These are phyloP conservation scores for Sporothrix humicola DNA, from an alignment of 2,329 filamentous ascomycete genomes.

Conservation along the genomic window DNA sequence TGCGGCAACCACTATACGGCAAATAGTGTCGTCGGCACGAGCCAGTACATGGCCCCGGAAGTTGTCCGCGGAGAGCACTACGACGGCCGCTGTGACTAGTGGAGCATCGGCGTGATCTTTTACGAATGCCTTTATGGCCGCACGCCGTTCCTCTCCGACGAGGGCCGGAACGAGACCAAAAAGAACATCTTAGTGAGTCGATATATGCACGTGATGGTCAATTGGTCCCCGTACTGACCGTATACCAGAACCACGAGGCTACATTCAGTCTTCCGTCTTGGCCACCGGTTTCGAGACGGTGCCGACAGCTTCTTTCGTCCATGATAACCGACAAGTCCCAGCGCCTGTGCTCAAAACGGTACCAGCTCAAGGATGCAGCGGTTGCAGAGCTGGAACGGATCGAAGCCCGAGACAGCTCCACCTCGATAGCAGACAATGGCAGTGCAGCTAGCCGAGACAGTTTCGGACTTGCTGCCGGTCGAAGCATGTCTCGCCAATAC, in stretches of 20 bases:
- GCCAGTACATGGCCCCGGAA: constrained; percentile 98
- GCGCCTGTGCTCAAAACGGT: constrained; percentile 77
- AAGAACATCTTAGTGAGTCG: constrained; percentile 75
- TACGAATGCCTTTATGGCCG: constrained; percentile 94
- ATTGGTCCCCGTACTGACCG: neutral
- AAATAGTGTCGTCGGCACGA: constrained; percentile 88
- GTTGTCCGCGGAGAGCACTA: constrained; percentile 82
- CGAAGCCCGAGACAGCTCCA: constrained; percentile 1
- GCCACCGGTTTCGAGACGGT: constrained; percentile 69
- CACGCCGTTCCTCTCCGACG: constrained; percentile 85
- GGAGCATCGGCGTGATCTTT: constrained; percentile 92
- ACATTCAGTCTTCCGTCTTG: constrained; percentile 73
- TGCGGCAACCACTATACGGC: constrained; percentile 74
- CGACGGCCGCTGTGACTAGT: constrained; percentile 94
- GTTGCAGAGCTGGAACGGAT: constrained; percentile 32
- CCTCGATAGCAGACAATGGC: neutral
- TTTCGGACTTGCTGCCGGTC: constrained; percentile 32
- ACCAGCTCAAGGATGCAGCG: constrained; percentile 67
- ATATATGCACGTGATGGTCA: neutral
- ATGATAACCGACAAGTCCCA: constrained; percentile 76
- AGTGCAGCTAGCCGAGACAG: neutral
- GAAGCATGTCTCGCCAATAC: constrained; percentile 56
- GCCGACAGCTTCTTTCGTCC: constrained; percentile 75
- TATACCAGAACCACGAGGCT: constrained; percentile 66
- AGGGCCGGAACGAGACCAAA: constrained; percentile 80